Evolutionary conservation across 108 stramenopile genomes (phyloP).

Genomic region (Nitzschia sp.): DNA sequence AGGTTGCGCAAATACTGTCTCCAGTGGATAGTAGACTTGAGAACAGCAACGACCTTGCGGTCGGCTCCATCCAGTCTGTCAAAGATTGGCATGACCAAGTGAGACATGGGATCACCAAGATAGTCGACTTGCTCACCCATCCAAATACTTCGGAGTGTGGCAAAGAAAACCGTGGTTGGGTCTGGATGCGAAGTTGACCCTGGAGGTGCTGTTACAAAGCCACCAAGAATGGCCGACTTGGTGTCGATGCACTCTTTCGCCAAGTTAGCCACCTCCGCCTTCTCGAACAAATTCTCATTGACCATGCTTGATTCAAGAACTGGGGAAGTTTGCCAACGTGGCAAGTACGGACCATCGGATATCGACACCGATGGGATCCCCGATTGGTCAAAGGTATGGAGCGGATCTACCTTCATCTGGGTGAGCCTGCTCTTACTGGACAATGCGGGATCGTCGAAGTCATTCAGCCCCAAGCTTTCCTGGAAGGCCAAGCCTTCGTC

Average conservation of each 20-base stretch:
- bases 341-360: conserved; percentile 9
- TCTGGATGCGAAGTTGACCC: neutral
- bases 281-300: conserved; percentile 6
- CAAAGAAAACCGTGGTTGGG: conserved; percentile 5
- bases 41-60: conserved; percentile 38
- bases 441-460: neutral
- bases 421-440: neutral
- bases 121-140: conserved; percentile 9
- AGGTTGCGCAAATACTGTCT: conserved; percentile 24
- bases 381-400: neutral
- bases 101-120: conserved; percentile 14
- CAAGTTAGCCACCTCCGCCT: neutral
- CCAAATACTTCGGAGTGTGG: conserved; percentile 6
- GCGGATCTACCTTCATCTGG: conserved; percentile 2
- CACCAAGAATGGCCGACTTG: conserved; percentile 9
- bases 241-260: conserved; percentile 1
- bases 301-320: conserved; percentile 3
- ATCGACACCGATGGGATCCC: neutral
- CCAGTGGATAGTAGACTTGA: conserved; percentile 57
- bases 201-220: conserved; percentile 9
- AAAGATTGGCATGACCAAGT: conserved; percentile 13
- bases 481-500: conserved; percentile 9
- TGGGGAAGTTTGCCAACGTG: conserved; percentile 16
- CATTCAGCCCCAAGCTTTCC: conserved; percentile 5
- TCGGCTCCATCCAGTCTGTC: neutral